Conservation (phyloP, 2,329 filamentous ascomycete genomes). For the Myriosclerotinia duriaeana region DNA sequence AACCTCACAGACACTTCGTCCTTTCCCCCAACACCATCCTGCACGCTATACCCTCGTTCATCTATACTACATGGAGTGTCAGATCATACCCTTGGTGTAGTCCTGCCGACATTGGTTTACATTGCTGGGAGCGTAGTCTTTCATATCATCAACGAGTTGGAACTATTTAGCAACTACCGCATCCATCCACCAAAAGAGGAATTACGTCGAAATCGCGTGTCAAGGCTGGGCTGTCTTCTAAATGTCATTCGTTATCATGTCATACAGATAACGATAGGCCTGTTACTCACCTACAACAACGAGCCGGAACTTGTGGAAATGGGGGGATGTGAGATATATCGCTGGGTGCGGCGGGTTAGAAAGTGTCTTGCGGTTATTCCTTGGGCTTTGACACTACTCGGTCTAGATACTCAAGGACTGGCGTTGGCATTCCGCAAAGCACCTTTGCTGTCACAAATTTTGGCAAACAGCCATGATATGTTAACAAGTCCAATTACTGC, state of each 20-base stretch:
- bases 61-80: conserved; percentile 1
- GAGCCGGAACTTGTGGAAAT: conserved; percentile 7
- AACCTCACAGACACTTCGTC: not conserved
- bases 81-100: conserved; percentile 13
- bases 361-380: not conserved
- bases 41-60: not conserved
- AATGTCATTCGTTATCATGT: conserved; percentile 20
- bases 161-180: conserved; percentile 13
- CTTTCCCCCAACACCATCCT: not conserved
- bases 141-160: conserved; percentile 2
- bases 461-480: not conserved
- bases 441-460: conserved; percentile 5
- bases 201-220: conserved; percentile 19
- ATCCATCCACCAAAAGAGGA: conserved; percentile 17
- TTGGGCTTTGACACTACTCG: not conserved
- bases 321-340: not conserved
- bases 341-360: conserved; percentile 4
- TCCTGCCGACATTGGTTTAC: conserved; percentile 18
- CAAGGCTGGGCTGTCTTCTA: conserved; percentile 14
- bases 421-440: not conserved
- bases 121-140: conserved; percentile 11
- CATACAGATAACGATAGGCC: conserved; percentile 11
- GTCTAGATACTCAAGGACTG: conserved; percentile 14
- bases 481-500: not conserved
- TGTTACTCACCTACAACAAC: conserved; percentile 15